A percentile compares a stretch with the other conserved stretches of the same genome.
phyloP scores from a whole-genome alignment of 2,329 filamentous ascomycete genomes.

The Proliferodiscus dingleyae region DNA sequence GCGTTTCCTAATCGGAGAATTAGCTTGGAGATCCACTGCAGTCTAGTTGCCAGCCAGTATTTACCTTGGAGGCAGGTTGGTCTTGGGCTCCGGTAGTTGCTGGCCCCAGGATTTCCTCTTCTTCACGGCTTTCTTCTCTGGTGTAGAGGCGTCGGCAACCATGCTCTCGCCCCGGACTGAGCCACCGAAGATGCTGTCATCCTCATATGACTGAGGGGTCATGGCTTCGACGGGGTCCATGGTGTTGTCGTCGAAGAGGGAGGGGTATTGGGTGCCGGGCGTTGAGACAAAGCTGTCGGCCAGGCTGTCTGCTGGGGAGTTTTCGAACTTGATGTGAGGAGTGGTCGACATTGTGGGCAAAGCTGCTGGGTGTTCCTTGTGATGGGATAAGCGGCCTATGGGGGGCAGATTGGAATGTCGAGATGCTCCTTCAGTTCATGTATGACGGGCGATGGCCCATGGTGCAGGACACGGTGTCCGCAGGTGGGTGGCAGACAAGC shows the following conservation, averaged over 20 bases:
- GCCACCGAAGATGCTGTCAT: constrained; percentile 30
- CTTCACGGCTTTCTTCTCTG: constrained; percentile 72
- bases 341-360: constrained; percentile 16
- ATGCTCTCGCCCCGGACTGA: constrained; percentile 21
- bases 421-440: constrained; percentile 10
- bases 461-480: constrained; percentile 11
- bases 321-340: constrained; percentile 31
- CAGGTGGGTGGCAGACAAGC: not conserved
- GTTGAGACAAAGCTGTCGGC: constrained; percentile 32
- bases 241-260: constrained; percentile 27
- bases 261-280: constrained; percentile 28
- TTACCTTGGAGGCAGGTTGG: constrained; percentile 85
- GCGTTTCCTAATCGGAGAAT: constrained; percentile 62
- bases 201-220: constrained; percentile 32
- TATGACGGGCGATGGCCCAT: constrained; percentile 5
- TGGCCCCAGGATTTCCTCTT: constrained; percentile 99
- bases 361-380: not conserved
- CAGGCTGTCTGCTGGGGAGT: constrained; percentile 28
- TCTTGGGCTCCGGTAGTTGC: constrained; percentile 93
- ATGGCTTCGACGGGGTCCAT: constrained; percentile 27
- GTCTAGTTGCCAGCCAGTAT: constrained; percentile 17
- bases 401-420: constrained; percentile 2
- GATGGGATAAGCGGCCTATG: not conserved
- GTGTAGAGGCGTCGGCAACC: constrained; percentile 24
- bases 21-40: constrained; percentile 14